Percentiles rank a stretch among this genome's conserved stretches.
Conservation (phyloP, 2,329 filamentous ascomycete genomes). For the Fusarium fracticaudum region DNA sequence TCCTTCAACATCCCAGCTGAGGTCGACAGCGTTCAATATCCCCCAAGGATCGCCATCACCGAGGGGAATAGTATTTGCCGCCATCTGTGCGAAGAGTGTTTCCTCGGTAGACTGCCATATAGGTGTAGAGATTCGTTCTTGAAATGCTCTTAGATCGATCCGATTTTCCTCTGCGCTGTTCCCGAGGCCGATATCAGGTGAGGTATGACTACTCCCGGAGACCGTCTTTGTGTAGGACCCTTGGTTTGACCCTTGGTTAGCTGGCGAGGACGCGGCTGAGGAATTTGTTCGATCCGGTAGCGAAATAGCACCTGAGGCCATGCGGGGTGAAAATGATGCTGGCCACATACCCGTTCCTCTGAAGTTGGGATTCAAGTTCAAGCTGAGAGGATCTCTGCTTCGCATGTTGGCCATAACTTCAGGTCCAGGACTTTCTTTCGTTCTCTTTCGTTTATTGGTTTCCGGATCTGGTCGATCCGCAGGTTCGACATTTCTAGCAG, state of each 20-base stretch:
- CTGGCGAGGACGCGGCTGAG: slow-evolving; percentile 46
- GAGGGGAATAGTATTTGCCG: slow-evolving; percentile 29
- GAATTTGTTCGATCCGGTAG: slow-evolving; percentile 49
- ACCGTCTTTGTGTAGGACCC: slow-evolving; percentile 32
- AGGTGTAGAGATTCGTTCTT: slow-evolving; percentile 45
- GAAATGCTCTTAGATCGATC: slow-evolving; percentile 47
- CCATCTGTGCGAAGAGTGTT: slow-evolving; percentile 43
- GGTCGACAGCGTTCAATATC: slow-evolving; percentile 40
- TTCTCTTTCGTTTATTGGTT: slow-evolving; percentile 48
- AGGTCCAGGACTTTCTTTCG: slow-evolving; percentile 40
- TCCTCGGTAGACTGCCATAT: slow-evolving; percentile 47
- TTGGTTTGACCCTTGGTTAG: slow-evolving; percentile 34
- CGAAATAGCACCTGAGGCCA: slow-evolving; percentile 15
- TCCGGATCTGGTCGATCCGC: slow-evolving; percentile 16
- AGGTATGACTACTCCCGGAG: slow-evolving; percentile 46
- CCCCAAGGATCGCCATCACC: slow-evolving; percentile 44
- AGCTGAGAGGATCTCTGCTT: not conserved
- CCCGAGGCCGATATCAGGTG: slow-evolving; percentile 46
- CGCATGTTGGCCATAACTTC: slow-evolving; percentile 9
- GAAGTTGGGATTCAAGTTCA: slow-evolving; percentile 4
- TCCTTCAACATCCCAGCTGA: slow-evolving; percentile 38
- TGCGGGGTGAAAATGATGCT: slow-evolving; percentile 10
- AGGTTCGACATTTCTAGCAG: slow-evolving; percentile 43
- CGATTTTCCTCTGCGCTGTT: slow-evolving; percentile 50
- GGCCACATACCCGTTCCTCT: slow-evolving; percentile 11